These are phyloP conservation scores for Diaporthe sp. DNA, from an alignment of 2,329 filamentous ascomycete genomes.

Conservation along the genomic window DNA sequence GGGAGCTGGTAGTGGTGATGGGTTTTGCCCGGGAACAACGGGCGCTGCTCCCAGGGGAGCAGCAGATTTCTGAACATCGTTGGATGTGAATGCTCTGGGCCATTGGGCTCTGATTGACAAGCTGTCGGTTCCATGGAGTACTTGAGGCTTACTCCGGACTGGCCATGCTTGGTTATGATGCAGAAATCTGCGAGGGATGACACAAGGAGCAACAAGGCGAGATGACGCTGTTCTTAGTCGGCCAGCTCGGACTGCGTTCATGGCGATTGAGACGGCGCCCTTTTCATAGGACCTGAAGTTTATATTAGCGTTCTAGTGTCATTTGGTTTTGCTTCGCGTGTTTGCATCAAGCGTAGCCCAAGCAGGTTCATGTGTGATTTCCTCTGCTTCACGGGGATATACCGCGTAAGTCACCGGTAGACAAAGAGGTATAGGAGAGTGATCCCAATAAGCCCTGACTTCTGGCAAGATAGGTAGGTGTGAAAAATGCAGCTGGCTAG, in stretches of 20 bases:
- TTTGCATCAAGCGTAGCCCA: neutral
- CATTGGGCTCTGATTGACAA: neutral
- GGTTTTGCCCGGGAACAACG: conserved; percentile 35
- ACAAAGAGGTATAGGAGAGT: neutral
- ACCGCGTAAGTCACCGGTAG: neutral
- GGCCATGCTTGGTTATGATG: neutral
- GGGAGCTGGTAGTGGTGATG: conserved; percentile 39
- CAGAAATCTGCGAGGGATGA: neutral
- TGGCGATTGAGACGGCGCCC: neutral
- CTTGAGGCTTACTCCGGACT: neutral
- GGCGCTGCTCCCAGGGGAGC: neutral
- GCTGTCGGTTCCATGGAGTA: neutral
- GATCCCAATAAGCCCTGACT: neutral
- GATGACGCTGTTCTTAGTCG: conserved; percentile 2
- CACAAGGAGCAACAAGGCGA: neutral
- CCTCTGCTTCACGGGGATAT: neutral
- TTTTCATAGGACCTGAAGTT: neutral
- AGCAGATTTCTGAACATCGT: neutral
- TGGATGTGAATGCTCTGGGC: conserved; percentile 27
- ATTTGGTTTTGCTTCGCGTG: neutral
- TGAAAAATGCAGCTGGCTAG: neutral
- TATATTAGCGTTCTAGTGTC: neutral
- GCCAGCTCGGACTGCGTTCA: conserved; percentile 26
- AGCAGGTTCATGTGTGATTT: too few relatives aligned
- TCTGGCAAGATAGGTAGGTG: neutral